Percentiles rank a stretch among this genome's conserved stretches.
These are phyloP conservation scores for Dentipellis fragilis DNA, from an alignment of 768 basidiomycete species.

Conservation along the genomic window DNA sequence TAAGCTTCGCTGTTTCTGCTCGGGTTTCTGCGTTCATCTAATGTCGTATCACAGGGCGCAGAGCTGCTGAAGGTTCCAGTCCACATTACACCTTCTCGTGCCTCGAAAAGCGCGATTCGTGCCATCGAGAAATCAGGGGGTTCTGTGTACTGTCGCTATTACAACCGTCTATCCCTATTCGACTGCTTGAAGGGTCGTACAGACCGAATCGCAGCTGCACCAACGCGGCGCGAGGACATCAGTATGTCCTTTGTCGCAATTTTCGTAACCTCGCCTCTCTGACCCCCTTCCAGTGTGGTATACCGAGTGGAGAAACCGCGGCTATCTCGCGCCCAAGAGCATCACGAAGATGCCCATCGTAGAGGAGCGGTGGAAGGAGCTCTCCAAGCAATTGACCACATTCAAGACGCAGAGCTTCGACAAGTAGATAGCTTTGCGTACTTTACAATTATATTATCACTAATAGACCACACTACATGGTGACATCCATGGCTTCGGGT, in stretches of 20 bases:
- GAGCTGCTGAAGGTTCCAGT: constrained; percentile 59
- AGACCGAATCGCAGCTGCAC: constrained; percentile 66
- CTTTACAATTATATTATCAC: constrained; percentile 4
- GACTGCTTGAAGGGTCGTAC: constrained; percentile 66
- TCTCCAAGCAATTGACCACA: constrained; percentile 50
- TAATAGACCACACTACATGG: background rate
- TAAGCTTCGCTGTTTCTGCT: constrained; percentile 25
- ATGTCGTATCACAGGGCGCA: constrained; percentile 39
- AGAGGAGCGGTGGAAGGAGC: constrained; percentile 58
- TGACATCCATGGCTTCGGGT: constrained; percentile 34
- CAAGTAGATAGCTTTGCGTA: constrained; percentile 33
- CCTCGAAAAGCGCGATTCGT: constrained; percentile 75
- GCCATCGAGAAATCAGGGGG: constrained; percentile 81
- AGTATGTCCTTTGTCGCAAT: constrained; percentile 45
- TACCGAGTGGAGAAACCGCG: constrained; percentile 59
- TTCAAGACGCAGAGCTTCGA: constrained; percentile 34
- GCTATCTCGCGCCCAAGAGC: constrained; percentile 58
- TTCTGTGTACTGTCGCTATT: constrained; percentile 80
- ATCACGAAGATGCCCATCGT: constrained; percentile 51
- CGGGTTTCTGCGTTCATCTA: background rate
- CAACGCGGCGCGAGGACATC: constrained; percentile 80
- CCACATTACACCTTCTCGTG: constrained; percentile 74
- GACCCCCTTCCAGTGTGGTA: constrained; percentile 60
- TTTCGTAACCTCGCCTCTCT: background rate
- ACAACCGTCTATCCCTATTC: constrained; percentile 76